Conservation (phyloP, 176 grass and related monocot genomes). For the Musa schizocarpa region DNA sequence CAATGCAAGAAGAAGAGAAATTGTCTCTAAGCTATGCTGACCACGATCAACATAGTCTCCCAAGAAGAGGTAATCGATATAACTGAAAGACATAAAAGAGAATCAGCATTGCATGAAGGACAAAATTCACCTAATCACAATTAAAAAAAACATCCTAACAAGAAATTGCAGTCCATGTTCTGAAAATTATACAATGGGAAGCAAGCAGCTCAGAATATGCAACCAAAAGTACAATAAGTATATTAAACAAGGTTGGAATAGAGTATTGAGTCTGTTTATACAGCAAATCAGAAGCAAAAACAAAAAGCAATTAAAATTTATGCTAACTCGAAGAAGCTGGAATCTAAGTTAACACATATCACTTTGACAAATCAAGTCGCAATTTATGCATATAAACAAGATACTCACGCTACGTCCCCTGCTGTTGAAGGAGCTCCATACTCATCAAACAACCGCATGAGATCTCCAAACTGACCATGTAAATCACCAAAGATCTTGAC, state of each 20-base stretch:
- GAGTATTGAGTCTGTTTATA: too few relatives aligned
- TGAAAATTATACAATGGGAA: too few relatives aligned
- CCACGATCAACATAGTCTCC: constrained; percentile 99
- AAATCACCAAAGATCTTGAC: constrained; percentile 99
- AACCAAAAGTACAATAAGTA: too few relatives aligned
- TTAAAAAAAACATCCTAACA: background rate
- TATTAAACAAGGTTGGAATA: too few relatives aligned
- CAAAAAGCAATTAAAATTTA: background rate
- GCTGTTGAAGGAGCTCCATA: constrained; percentile 98
- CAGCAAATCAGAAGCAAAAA: too few relatives aligned
- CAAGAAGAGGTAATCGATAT: constrained; percentile 99
- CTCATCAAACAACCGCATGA: constrained; percentile 97
- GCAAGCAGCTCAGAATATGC: too few relatives aligned
- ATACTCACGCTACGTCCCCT: constrained; percentile 89
- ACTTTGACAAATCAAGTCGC: background rate
- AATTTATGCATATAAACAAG: background rate
- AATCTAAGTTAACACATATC: background rate
- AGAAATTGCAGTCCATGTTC: too few relatives aligned
- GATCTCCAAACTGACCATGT: constrained; percentile 97
- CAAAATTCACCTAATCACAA: background rate
- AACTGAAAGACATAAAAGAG: constrained; percentile 30
- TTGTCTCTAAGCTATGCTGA: constrained; percentile 98
- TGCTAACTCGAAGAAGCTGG: background rate
- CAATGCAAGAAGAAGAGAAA: constrained; percentile 93
- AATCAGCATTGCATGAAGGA: background rate